phyloP scores from a whole-genome alignment of 1,284 basidiomycete species.

The Microbotryum violaceum region DNA sequence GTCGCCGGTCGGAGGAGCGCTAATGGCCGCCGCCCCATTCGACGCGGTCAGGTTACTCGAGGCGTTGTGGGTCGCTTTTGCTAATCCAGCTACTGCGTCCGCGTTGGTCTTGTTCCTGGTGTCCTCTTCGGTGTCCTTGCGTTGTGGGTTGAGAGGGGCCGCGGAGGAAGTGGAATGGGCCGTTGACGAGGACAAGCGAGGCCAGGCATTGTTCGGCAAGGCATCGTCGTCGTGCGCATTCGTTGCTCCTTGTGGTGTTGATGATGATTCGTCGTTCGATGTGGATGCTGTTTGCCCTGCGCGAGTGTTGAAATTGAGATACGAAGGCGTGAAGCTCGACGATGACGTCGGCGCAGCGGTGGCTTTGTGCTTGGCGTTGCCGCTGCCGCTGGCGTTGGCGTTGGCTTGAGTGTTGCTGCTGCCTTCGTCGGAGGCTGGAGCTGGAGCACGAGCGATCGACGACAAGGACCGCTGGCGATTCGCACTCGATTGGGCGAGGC shows the following conservation, averaged over 20 bases:
- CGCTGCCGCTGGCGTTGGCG: too few species aligned
- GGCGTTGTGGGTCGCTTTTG: neutral
- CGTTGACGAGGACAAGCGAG: constrained; percentile 10
- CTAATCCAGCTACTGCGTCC: neutral
- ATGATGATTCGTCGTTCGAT: neutral
- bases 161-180: neutral
- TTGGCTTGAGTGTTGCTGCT: neutral
- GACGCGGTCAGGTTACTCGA: neutral
- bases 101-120: too few species aligned
- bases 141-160: neutral
- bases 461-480: neutral
- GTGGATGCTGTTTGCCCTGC: constrained; percentile 1
- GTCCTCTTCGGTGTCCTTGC: neutral
- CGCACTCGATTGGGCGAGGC: neutral
- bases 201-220: too few species aligned
- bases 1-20: constrained; percentile 14
- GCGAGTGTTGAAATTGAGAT: constrained; percentile 7
- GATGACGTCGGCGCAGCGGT: neutral
- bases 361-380: neutral
- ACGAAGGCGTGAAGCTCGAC: neutral
- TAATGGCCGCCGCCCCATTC: neutral
- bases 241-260: too few species aligned
- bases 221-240: too few species aligned
- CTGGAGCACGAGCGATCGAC: constrained; percentile 4
- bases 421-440: neutral